Evolutionary conservation across 257 asterid genomes (phyloP), one percentile per base, ranked within the genome.

Genomic region (Nicotiana benthamiana): DNA sequence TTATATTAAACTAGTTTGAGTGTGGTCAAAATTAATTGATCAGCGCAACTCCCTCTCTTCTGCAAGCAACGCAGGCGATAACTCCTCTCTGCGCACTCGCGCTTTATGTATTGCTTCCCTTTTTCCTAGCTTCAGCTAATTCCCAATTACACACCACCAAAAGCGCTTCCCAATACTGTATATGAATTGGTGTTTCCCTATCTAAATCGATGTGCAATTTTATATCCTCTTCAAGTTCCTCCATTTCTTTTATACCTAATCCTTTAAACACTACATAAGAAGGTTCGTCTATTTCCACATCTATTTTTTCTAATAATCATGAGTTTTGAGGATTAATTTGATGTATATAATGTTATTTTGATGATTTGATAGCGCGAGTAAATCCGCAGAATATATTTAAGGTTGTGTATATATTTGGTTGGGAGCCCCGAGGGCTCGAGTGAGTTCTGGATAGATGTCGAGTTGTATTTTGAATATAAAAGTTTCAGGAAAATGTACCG

Each of bases 1-100:
- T n/a, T n/a, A n/a, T n/a, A n/a, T n/a, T n/a, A n/a, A n/a, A n/a
- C n/a, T n/a, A n/a, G n/a, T n/a, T n/a, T n/a, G n/a, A n/a, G n/a
- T n/a, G n/a, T n/a, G n/a, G n/a, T n/a, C n/a, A n/a, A n/a, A n/a
- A n/a, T n/a, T n/a, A n/a, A n/a, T n/a, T n/a, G n/a, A n/a, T n/a
- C n/a, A n/a, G n/a, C n/a, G n/a, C n/a, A 96, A 81, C 56, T 98
- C 99, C 86, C 98, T 89, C 76, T 91, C 99, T 87, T 94, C 97
- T 15, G 88, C 96, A 75, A 88, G 88, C 87, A 96, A 90, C 83
- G 92, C 97, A 20, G 93, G 89, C 75, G 97, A 92, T 77, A 93
- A 88, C 24, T 86, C 88, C 88, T 94, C 98, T 65, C 97, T 97
- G 32, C 99, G 94, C 77, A 94, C 97, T 86, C 95, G 85, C 53